A percentile compares a stretch with the other conserved stretches of the same genome.
phyloP scores from a whole-genome alignment of 129 eudicot genomes.

The Lonicera japonica region DNA sequence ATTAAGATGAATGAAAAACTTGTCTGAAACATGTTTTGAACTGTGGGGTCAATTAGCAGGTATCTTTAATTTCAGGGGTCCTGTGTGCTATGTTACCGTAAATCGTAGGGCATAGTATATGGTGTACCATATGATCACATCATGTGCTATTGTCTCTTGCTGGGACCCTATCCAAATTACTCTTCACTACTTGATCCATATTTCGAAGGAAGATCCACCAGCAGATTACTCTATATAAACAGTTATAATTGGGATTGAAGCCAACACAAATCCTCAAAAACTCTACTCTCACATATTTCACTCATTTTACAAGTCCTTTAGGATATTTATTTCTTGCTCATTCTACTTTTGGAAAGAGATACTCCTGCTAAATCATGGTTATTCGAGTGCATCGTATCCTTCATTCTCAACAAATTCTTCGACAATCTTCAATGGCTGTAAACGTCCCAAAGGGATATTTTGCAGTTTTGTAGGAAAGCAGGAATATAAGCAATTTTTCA shows the following conservation, averaged over 20 bases:
- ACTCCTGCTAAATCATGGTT: conserved; percentile 7
- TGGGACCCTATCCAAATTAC: too few species aligned
- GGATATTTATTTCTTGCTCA: not conserved
- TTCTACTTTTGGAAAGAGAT: not conserved
- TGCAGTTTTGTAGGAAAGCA: conserved; percentile 53
- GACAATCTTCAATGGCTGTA: not conserved
- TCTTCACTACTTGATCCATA: too few species aligned
- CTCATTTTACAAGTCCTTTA: not conserved
- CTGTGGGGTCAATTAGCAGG: too few species aligned
- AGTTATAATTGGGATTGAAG: not conserved
- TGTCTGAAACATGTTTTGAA: too few species aligned
- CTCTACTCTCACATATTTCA: not conserved
- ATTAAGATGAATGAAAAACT: too few species aligned
- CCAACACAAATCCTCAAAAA: not conserved
- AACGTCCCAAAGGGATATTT: conserved; percentile 53
- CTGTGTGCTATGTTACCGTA: too few species aligned
- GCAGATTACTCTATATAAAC: not conserved
- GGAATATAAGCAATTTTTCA: conserved; percentile 33
- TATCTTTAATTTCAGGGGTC: too few species aligned
- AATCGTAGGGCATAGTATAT: too few species aligned
- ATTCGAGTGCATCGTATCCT: conserved; percentile 11
- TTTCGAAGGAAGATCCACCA: too few species aligned
- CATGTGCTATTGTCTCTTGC: too few species aligned
- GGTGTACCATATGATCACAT: too few species aligned
- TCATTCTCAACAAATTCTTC: not conserved